Evolutionary conservation across 108 stramenopile species (phyloP), one percentile per base, ranked within the genome.

Genomic region (Nannochloropsis gaditana): DNA sequence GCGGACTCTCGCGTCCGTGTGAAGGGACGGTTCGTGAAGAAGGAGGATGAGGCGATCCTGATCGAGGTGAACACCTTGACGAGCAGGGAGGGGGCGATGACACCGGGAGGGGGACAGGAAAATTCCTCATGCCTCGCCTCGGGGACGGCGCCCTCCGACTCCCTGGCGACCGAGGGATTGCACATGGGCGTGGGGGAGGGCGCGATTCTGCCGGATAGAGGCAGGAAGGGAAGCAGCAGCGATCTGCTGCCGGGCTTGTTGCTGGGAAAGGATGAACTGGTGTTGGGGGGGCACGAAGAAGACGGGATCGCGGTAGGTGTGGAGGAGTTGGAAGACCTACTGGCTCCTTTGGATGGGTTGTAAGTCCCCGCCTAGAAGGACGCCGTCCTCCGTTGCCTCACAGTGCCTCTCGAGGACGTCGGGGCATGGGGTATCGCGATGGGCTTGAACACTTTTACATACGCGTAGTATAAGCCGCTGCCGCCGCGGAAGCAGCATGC

Each of bases 21-120:
- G 44, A 98, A 97, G 92, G 98, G 97, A 5, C 92, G 97, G 9
- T 99, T 99, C 90, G 97, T 99, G 82, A 96, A 96, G 90, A 99
- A 99, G 88, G 97, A 99, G 86, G 98, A 99, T 85, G 98, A 99
- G 90, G 90, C 96, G 79, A 87, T 99, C 21, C 84, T 88, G 50
- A 80, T 83, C 44, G 84, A 88, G 84, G 87, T 87, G 9, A 87
- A 44, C 19, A 82, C 43, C 8, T 82, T 82, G 45, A 82, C 43
- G 4, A 45, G 45, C 45, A 43, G 9, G 44, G 45, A 45, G 43
- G 43, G 44, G 6, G 43, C 45, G 44, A 45, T 82, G 43, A 19
- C 15, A 15, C 2, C 45, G 82, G 47, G 47, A 50, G 47, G 47
- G 15, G 47, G 47, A 15, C 1, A n/a, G n/a, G 59, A 0, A 73